Percentiles rank a stretch among this genome's conserved stretches.
phyloP scores from a whole-genome alignment of 805 yeast genomes.

The Starmerella bombicola region DNA sequence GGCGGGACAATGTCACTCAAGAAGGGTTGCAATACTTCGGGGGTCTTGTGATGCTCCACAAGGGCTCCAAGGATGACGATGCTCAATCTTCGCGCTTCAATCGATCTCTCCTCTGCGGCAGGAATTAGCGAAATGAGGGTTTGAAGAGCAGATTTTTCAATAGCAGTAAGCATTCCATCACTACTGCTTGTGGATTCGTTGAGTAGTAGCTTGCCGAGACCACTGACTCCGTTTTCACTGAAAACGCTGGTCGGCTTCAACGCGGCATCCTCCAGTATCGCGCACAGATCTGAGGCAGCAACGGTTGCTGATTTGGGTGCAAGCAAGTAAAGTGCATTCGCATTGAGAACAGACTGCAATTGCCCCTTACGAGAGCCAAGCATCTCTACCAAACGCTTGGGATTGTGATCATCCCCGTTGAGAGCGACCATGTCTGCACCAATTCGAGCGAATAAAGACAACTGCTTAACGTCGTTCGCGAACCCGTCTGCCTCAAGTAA shows the following conservation, averaged over 20 bases:
- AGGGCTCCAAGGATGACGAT: slow-evolving; percentile 60
- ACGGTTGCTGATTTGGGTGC: slow-evolving; percentile 27
- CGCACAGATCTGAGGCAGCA: slow-evolving; percentile 3
- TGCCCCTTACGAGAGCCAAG: slow-evolving; percentile 13
- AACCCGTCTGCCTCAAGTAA: slow-evolving; percentile 21
- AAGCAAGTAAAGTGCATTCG: slow-evolving; percentile 24
- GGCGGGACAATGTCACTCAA: slow-evolving; percentile 52
- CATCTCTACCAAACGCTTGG: slow-evolving; percentile 30
- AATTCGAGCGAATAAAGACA: slow-evolving; percentile 36
- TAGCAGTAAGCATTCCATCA: slow-evolving; percentile 24
- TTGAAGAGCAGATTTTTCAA: slow-evolving; percentile 31
- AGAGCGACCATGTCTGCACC: slow-evolving; percentile 18
- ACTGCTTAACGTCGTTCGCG: slow-evolving; percentile 32
- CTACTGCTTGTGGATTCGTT: slow-evolving; percentile 8
- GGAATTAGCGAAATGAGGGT: slow-evolving; percentile 40
- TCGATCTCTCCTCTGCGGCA: slow-evolving; percentile 48
- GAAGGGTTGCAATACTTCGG: slow-evolving; percentile 39
- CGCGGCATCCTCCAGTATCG: slow-evolving; percentile 7
- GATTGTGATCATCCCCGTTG: slow-evolving; percentile 33
- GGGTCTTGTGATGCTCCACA: slow-evolving; percentile 51
- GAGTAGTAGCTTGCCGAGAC: slow-evolving; percentile 68
- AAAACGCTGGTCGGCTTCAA: slow-evolving; percentile 25
- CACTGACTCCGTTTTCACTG: slow-evolving; percentile 62
- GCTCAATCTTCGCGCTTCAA: slow-evolving; percentile 69
- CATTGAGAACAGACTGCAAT: slow-evolving; percentile 19